These are phyloP conservation scores for Colletotrichum karsti DNA, from an alignment of 2,329 filamentous ascomycete genomes.

Conservation along the genomic window DNA sequence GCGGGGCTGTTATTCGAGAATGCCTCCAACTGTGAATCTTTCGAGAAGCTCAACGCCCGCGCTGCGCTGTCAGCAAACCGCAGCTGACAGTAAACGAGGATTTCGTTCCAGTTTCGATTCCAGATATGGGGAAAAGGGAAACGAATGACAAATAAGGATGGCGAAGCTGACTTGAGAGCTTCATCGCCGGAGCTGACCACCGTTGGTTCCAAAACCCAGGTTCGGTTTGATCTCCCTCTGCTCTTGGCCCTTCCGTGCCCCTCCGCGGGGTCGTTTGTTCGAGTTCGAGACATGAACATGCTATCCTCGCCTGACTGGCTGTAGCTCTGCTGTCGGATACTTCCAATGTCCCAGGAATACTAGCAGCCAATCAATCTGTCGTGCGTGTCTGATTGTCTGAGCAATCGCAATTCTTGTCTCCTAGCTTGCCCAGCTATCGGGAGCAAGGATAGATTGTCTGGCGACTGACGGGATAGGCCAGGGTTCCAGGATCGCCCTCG, in stretches of 20 bases:
- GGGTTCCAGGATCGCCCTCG: conserved; percentile 4
- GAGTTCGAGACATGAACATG: conserved; percentile 16
- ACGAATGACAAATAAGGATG: conserved; percentile 13
- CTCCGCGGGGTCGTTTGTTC: conserved; percentile 13
- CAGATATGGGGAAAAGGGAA: neutral
- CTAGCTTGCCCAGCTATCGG: neutral
- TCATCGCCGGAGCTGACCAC: neutral
- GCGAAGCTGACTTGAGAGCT: neutral
- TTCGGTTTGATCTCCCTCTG: conserved; percentile 10
- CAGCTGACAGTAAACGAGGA: neutral
- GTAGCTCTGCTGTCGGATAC: neutral
- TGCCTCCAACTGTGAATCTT: neutral
- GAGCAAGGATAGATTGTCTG: conserved; percentile 2
- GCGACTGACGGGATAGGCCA: neutral
- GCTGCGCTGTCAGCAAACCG: conserved; percentile 4
- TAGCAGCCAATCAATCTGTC: neutral
- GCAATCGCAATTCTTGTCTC: neutral
- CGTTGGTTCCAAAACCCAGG: neutral
- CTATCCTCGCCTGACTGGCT: neutral
- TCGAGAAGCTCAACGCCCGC: neutral
- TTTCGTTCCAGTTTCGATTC: neutral
- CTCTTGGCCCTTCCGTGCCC: neutral
- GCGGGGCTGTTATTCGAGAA: conserved; percentile 11
- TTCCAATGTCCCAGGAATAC: neutral
- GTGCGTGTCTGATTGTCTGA: neutral